A percentile compares a stretch with the other conserved stretches of the same genome.
Conservation (phyloP, 1,139 yeast genomes). For the Pichia sp. region DNA sequence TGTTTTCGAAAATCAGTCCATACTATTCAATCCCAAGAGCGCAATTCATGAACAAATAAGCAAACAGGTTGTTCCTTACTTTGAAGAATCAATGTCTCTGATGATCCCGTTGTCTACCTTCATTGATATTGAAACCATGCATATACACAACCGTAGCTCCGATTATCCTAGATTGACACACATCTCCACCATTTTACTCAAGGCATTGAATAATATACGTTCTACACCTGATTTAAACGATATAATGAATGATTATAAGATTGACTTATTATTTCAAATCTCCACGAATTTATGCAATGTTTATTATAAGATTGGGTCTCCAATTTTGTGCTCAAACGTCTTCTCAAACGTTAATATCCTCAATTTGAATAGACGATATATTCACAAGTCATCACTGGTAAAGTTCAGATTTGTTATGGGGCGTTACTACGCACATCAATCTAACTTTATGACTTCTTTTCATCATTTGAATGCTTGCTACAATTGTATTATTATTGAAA, state of each 20-base stretch:
- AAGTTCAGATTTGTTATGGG: slow-evolving; percentile 70
- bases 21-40: slow-evolving; percentile 61
- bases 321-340: slow-evolving; percentile 68
- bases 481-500: slow-evolving; percentile 32
- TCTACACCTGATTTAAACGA: slow-evolving; percentile 48
- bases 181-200: slow-evolving; percentile 55
- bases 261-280: slow-evolving; percentile 49
- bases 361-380: slow-evolving; percentile 41
- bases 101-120: slow-evolving; percentile 49
- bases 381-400: slow-evolving; percentile 50
- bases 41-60: slow-evolving; percentile 29
- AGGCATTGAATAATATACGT: slow-evolving; percentile 60
- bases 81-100: slow-evolving; percentile 40
- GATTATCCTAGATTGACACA: slow-evolving; percentile 48
- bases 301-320: slow-evolving; percentile 60
- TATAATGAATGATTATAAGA: slow-evolving; percentile 39
- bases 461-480: slow-evolving; percentile 64
- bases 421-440: slow-evolving; percentile 57
- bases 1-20: slow-evolving; percentile 50
- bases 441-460: slow-evolving; percentile 53
- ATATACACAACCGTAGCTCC: slow-evolving; percentile 36
- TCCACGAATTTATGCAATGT: slow-evolving; percentile 58
- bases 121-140: slow-evolving; percentile 47
- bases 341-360: slow-evolving; percentile 71
- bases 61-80: slow-evolving; percentile 37